These are phyloP conservation scores for Cercophora samala DNA, from an alignment of 495 filamentous ascomycete species.

Conservation along the genomic window DNA sequence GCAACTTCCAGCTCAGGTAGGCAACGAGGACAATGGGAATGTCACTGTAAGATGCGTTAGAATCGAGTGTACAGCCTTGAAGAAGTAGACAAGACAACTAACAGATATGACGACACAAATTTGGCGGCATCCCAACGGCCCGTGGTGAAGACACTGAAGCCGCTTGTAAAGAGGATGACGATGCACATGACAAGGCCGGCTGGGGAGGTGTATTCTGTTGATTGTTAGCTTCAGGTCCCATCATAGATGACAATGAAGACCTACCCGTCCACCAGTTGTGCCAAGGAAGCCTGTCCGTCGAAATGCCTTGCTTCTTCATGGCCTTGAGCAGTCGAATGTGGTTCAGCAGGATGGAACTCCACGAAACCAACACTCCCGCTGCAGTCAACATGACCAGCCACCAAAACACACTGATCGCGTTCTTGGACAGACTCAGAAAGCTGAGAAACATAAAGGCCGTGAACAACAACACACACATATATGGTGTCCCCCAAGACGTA, in stretches of 20 bases:
- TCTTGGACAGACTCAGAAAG: constrained; percentile 55
- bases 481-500: constrained; percentile 60
- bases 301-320: constrained; percentile 43
- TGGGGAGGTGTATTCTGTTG: constrained; percentile 35
- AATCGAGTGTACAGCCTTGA: background rate
- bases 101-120: constrained; percentile 52
- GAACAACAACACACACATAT: constrained; percentile 53
- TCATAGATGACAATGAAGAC: constrained; percentile 10
- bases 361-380: constrained; percentile 53
- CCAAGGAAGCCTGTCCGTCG: constrained; percentile 40
- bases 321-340: constrained; percentile 46
- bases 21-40: constrained; percentile 53
- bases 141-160: constrained; percentile 47
- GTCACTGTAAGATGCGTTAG: constrained; percentile 35
- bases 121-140: constrained; percentile 46
- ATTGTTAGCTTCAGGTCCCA: constrained; percentile 4
- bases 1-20: constrained; percentile 54
- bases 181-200: constrained; percentile 44
- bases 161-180: constrained; percentile 46
- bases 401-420: constrained; percentile 57
- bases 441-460: constrained; percentile 54
- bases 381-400: constrained; percentile 59
- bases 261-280: constrained; percentile 43
- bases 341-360: constrained; percentile 47
- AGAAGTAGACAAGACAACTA: constrained; percentile 16